These are phyloP conservation scores for Chalciporus sp. DNA, from an alignment of 1,284 basidiomycete species.

Conservation along the genomic window DNA sequence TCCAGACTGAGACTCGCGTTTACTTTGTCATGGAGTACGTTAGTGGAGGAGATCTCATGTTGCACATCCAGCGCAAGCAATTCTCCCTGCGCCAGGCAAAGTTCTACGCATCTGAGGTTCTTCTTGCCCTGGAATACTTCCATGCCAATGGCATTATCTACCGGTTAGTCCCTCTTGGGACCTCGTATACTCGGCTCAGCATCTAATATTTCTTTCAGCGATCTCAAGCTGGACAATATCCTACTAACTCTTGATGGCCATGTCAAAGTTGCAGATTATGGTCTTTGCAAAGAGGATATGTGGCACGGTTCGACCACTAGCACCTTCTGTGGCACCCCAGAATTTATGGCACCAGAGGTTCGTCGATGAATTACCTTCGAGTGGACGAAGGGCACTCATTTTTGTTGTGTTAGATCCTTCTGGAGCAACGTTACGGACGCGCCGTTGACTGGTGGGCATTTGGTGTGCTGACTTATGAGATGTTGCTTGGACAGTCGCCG, in stretches of 20 bases:
- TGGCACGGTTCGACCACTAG: conserved; percentile 96
- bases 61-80: conserved; percentile 93
- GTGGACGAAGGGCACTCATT: conserved; percentile 1
- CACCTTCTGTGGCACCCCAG: conserved; percentile 99
- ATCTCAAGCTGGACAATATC: conserved; percentile 99
- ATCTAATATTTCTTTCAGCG: conserved; percentile 49
- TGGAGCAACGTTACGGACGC: conserved; percentile 97
- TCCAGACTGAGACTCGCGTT: conserved; percentile 98
- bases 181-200: neutral
- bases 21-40: conserved; percentile 96
- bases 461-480: conserved; percentile 98
- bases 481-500: conserved; percentile 97
- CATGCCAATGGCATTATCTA: conserved; percentile 98
- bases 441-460: conserved; percentile 99
- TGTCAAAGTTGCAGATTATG: conserved; percentile 99
- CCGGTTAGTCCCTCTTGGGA: conserved; percentile 55
- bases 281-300: conserved; percentile 99
- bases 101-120: conserved; percentile 98
- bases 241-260: conserved; percentile 96
- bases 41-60: conserved; percentile 92
- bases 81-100: conserved; percentile 97
- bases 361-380: conserved; percentile 19
- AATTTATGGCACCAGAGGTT: conserved; percentile 99
- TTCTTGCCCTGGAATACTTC: conserved; percentile 97
- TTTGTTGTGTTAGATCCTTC: conserved; percentile 71